phyloP scores from a whole-genome alignment of 2,329 filamentous ascomycete genomes.

The Aspergillus tubingensis region DNA sequence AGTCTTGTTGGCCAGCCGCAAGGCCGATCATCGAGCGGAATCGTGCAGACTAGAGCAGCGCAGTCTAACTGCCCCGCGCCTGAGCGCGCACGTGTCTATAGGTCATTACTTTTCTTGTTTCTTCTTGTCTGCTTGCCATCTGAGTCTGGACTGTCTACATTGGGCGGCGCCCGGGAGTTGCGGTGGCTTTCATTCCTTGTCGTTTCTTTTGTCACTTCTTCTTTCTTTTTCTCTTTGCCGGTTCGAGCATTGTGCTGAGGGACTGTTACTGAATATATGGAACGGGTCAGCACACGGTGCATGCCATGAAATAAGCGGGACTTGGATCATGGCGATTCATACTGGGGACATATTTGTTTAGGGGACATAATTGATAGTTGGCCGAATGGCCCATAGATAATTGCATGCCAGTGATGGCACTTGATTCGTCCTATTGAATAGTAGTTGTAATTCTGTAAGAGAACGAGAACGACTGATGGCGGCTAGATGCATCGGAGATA shows the following conservation, averaged over 20 bases:
- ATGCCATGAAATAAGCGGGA: constrained; percentile 23
- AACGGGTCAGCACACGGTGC: constrained; percentile 10
- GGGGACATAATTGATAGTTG: constrained; percentile 23
- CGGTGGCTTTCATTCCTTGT: constrained; percentile 9
- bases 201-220: constrained; percentile 1
- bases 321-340: constrained; percentile 21
- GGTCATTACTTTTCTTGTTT: neutral
- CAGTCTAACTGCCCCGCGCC: neutral
- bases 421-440: neutral
- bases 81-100: neutral
- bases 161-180: constrained; percentile 16
- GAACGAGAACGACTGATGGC: too few relatives aligned
- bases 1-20: neutral
- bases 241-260: neutral
- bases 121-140: constrained; percentile 1
- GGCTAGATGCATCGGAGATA: neutral
- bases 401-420: constrained; percentile 10
- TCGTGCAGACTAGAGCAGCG: neutral
- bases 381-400: constrained; percentile 17
- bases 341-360: constrained; percentile 18
- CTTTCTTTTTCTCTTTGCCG: neutral
- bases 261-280: constrained; percentile 8
- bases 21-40: neutral
- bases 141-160: constrained; percentile 1
- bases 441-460: neutral